phyloP scores from a whole-genome alignment of 768 basidiomycete genomes.

The Neoboletus magnificus region DNA sequence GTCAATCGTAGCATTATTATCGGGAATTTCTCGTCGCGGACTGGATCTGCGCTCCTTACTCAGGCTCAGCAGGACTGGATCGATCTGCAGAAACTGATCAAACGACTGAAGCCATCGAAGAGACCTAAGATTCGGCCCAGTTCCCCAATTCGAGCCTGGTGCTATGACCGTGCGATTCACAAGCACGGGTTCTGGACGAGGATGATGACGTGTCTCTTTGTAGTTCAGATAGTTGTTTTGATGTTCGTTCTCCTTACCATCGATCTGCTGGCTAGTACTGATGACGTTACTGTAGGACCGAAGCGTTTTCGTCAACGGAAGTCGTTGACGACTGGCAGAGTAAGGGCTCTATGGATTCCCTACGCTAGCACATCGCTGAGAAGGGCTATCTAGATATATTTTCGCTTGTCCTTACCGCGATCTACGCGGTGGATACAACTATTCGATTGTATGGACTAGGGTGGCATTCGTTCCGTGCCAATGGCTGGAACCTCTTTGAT shows the following conservation, averaged over 20 bases:
- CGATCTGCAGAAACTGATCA: constrained; percentile 85
- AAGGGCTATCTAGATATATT: constrained; percentile 53
- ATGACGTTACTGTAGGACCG: constrained; percentile 54
- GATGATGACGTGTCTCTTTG: constrained; percentile 72
- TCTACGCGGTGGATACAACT: constrained; percentile 74
- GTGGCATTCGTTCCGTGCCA: constrained; percentile 76
- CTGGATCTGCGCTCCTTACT: constrained; percentile 83
- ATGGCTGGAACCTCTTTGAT: constrained; percentile 95
- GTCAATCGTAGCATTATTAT: constrained; percentile 78
- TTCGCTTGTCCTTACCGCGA: constrained; percentile 66
- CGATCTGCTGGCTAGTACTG: background rate
- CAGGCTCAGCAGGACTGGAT: constrained; percentile 91
- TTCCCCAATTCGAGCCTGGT: constrained; percentile 68
- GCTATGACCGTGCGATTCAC: constrained; percentile 83
- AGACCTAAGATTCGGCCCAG: constrained; percentile 64
- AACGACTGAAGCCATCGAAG: constrained; percentile 81
- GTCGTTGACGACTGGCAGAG: constrained; percentile 57
- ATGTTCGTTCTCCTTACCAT: constrained; percentile 52
- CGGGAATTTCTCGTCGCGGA: constrained; percentile 83
- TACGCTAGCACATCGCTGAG: constrained; percentile 9
- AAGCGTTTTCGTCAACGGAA: constrained; percentile 60
- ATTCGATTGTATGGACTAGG: constrained; percentile 85
- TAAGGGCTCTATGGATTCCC: constrained; percentile 32
- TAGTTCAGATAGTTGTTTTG: constrained; percentile 76
- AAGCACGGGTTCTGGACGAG: constrained; percentile 95